Evolutionary conservation across 192 early-diverging fungal species (phyloP).

Genomic region (Globomyces pollinis-pini): DNA sequence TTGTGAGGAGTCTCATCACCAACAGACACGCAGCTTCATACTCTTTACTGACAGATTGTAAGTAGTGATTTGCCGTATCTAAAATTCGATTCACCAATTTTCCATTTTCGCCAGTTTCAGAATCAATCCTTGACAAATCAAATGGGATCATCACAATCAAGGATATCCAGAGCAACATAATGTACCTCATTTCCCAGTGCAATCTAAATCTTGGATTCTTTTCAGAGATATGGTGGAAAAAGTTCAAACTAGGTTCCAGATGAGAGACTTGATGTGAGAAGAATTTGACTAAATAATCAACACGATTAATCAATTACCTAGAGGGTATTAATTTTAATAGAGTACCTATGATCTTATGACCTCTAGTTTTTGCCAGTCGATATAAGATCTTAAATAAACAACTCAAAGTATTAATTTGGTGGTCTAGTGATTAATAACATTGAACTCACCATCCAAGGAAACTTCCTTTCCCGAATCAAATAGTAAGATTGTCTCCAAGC

Average conservation of each 20-base stretch:
- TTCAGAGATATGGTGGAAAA: constrained; percentile 32
- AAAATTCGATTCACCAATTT: constrained; percentile 66
- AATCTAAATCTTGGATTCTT: constrained; percentile 6
- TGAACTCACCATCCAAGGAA: too few species aligned
- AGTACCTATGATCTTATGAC: constrained; percentile 77
- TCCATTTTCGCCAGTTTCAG: constrained; percentile 28
- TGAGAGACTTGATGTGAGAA: constrained; percentile 84
- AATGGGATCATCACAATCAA: constrained; percentile 95
- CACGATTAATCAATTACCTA: neutral
- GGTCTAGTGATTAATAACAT: constrained; percentile 6
- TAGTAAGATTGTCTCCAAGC: constrained; percentile 35
- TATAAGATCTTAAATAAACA: constrained; percentile 23
- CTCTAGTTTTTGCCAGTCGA: constrained; percentile 19
- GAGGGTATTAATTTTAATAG: neutral
- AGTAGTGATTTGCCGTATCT: constrained; percentile 8
- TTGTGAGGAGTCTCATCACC: constrained; percentile 71
- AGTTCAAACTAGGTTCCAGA: constrained; percentile 79
- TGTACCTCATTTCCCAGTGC: constrained; percentile 74
- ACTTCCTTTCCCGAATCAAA: neutral
- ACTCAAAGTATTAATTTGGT: constrained; percentile 27
- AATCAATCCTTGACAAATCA: constrained; percentile 82
- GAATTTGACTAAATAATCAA: constrained; percentile 63
- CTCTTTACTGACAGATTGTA: constrained; percentile 68
- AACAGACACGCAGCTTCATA: constrained; percentile 78
- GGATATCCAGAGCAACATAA: constrained; percentile 85